These are phyloP conservation scores for Aspergillus sparsus DNA, from an alignment of 495 filamentous ascomycete genomes.

Conservation along the genomic window DNA sequence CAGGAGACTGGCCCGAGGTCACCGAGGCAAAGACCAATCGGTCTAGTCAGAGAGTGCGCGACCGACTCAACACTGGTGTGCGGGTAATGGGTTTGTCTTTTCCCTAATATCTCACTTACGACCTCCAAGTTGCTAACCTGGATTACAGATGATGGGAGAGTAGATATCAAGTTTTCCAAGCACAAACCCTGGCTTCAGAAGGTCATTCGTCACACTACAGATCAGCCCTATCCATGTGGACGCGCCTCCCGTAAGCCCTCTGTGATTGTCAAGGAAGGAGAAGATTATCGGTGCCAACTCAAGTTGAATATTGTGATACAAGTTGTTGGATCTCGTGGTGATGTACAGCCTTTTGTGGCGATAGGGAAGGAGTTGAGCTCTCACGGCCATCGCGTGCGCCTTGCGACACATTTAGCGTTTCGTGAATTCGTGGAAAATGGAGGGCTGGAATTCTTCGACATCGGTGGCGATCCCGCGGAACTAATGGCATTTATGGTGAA, in stretches of 20 bases:
- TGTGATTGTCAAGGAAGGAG: slow-evolving; percentile 50
- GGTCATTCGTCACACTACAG: slow-evolving; percentile 57
- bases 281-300: slow-evolving; percentile 56
- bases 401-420: slow-evolving; percentile 77
- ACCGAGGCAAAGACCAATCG: neutral
- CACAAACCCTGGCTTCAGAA: slow-evolving; percentile 62
- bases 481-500: slow-evolving; percentile 89
- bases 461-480: slow-evolving; percentile 76
- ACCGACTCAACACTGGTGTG: slow-evolving; percentile 25
- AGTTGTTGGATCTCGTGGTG: slow-evolving; percentile 76
- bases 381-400: slow-evolving; percentile 72
- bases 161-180: slow-evolving; percentile 74
- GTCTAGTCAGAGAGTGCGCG: slow-evolving; percentile 6
- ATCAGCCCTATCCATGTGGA: slow-evolving; percentile 61
- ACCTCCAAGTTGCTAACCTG: neutral
- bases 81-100: slow-evolving; percentile 25
- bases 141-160: slow-evolving; percentile 60
- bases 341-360: slow-evolving; percentile 75
- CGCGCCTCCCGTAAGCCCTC: slow-evolving; percentile 7
- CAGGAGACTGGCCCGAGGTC: slow-evolving; percentile 13
- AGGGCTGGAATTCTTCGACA: slow-evolving; percentile 75
- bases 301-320: slow-evolving; percentile 75
- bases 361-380: slow-evolving; percentile 63
- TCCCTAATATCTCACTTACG: neutral
- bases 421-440: slow-evolving; percentile 66